A percentile compares a stretch with the other conserved stretches of the same genome.
Evolutionary conservation across 805 yeast species (phyloP).

Genomic region (Myxozyma melibiosi): DNA sequence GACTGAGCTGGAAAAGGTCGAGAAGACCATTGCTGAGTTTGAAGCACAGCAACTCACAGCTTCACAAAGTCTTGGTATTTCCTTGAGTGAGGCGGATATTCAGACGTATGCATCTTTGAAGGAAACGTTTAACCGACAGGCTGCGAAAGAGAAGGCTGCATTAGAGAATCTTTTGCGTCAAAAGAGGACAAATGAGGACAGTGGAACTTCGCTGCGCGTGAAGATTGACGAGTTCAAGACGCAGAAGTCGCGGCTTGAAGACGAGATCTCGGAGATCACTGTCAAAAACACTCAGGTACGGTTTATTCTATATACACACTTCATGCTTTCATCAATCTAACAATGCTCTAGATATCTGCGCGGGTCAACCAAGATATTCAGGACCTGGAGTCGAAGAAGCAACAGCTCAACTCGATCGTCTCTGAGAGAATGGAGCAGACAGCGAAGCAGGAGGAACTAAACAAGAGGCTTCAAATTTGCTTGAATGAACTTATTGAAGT

Average conservation of each 20-base stretch:
- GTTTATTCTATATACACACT: background rate
- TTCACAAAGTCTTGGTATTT: constrained; percentile 42
- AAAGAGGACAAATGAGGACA: constrained; percentile 36
- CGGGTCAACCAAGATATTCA: constrained; percentile 36
- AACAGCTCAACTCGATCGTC: constrained; percentile 12
- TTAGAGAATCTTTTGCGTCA: constrained; percentile 35
- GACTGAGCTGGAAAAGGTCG: constrained; percentile 52
- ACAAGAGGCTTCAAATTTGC: constrained; percentile 62
- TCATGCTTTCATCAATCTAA: background rate
- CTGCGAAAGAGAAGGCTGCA: constrained; percentile 35
- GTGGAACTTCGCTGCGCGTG: constrained; percentile 26
- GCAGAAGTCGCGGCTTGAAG: constrained; percentile 27
- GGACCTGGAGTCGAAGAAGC: constrained; percentile 35
- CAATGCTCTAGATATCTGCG: constrained; percentile 16
- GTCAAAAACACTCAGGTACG: constrained; percentile 45
- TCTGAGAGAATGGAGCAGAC: constrained; percentile 33
- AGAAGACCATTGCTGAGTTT: constrained; percentile 47
- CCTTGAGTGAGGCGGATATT: constrained; percentile 54
- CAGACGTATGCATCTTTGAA: constrained; percentile 62
- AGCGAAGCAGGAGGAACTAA: constrained; percentile 60
- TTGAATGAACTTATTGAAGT: constrained; percentile 67
- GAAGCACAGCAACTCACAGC: constrained; percentile 43
- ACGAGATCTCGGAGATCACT: constrained; percentile 46
- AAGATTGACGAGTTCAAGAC: constrained; percentile 27
- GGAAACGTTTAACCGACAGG: constrained; percentile 47